These are phyloP conservation scores for Trypanosoma congolense DNA, from an alignment of 208 protist species.

Conservation along the genomic window DNA sequence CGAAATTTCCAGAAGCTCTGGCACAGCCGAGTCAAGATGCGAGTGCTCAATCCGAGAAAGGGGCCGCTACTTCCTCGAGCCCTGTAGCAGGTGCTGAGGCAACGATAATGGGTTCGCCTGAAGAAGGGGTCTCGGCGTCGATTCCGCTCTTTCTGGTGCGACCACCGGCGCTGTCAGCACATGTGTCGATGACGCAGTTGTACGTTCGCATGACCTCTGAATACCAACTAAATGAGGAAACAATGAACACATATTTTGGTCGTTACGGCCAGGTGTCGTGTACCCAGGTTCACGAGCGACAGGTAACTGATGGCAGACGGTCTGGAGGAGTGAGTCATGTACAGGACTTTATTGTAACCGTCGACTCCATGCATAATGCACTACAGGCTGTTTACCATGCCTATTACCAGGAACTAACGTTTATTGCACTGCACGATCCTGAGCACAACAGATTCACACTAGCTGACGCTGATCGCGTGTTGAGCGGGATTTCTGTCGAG, in stretches of 20 bases:
- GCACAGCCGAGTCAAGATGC: too few species aligned
- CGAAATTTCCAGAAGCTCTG: too few species aligned
- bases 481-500: conserved; percentile 27
- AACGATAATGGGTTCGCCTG: background rate
- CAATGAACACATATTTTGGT: conserved; percentile 85
- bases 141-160: conserved; percentile 42
- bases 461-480: conserved; percentile 50
- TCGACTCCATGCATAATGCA: conserved; percentile 74
- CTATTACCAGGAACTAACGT: conserved; percentile 80
- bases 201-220: conserved; percentile 81
- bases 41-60: too few species aligned
- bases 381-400: conserved; percentile 54
- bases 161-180: conserved; percentile 11
- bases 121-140: background rate
- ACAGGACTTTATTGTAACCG: conserved; percentile 82
- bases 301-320: conserved; percentile 13
- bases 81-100: too few species aligned
- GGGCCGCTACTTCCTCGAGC: too few species aligned
- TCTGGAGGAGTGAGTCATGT: conserved; percentile 15
- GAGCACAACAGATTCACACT: conserved; percentile 44
- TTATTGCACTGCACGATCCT: conserved; percentile 68
- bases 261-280: conserved; percentile 83
- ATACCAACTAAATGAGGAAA: conserved; percentile 69
- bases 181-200: conserved; percentile 24
- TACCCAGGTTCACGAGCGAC: conserved; percentile 34